These are phyloP conservation scores for Murraya paniculata DNA, from an alignment of 345 rosid genomes.

Conservation along the genomic window DNA sequence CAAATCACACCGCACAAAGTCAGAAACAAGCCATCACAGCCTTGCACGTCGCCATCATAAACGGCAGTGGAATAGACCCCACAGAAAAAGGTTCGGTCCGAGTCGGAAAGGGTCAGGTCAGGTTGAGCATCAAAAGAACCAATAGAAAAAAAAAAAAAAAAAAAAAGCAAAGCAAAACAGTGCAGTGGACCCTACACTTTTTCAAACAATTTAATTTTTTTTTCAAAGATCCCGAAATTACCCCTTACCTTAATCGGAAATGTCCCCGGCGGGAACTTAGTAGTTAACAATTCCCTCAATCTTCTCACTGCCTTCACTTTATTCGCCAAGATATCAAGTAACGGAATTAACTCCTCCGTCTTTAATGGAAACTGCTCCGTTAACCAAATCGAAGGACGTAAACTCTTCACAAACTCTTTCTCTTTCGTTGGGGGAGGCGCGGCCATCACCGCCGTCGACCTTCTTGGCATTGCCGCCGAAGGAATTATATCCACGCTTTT, in stretches of 20 bases:
- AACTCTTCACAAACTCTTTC: slow-evolving; percentile 72
- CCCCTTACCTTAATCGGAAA: slow-evolving; percentile 88
- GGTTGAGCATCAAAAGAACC: slow-evolving; percentile 32
- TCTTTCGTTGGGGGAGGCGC: slow-evolving; percentile 67
- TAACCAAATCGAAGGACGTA: slow-evolving; percentile 89
- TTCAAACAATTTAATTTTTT: not conserved
- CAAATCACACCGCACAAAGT: slow-evolving; percentile 12
- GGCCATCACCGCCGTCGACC: slow-evolving; percentile 28
- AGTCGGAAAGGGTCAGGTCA: not conserved
- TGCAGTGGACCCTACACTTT: slow-evolving; percentile 8
- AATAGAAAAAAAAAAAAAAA: not conserved
- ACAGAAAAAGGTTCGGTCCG: slow-evolving; percentile 26
- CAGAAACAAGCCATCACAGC: not conserved
- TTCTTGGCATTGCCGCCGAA: slow-evolving; percentile 52
- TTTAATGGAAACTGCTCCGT: slow-evolving; percentile 93
- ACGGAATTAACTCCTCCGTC: slow-evolving; percentile 86
- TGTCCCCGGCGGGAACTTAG: slow-evolving; percentile 94
- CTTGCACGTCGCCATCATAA: slow-evolving; percentile 27
- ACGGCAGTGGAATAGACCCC: slow-evolving; percentile 21
- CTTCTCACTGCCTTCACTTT: slow-evolving; percentile 94
- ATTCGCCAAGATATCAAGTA: slow-evolving; percentile 87
- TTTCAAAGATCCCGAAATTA: not conserved
- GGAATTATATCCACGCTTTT: slow-evolving; percentile 37
- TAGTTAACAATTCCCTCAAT: slow-evolving; percentile 87
- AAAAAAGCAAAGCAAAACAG: not conserved